phyloP scores from a whole-genome alignment of 1,284 basidiomycete species.

The Ganoderma sp. region DNA sequence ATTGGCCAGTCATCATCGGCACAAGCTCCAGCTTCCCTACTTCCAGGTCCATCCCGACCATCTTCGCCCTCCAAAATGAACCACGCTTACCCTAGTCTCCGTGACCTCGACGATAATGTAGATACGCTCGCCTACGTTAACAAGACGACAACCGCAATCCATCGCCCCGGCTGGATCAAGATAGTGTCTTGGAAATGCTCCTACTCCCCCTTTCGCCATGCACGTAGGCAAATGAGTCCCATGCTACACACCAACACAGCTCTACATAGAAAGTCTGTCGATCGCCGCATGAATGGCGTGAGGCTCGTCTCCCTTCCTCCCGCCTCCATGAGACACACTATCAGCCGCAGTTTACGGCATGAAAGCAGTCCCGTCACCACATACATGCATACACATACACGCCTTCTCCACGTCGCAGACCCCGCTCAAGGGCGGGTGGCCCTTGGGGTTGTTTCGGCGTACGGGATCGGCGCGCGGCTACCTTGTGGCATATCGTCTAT shows the following conservation, averaged over 20 bases:
- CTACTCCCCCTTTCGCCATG: not conserved
- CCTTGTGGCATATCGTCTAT: not conserved
- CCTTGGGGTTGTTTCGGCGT: no score
- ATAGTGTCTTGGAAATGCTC: no score
- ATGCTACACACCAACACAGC: not conserved
- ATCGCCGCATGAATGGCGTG: not conserved
- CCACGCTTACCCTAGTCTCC: not conserved
- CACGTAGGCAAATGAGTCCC: not conserved
- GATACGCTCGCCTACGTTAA: no score
- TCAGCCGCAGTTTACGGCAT: not conserved
- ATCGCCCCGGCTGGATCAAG: no score
- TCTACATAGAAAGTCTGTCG: not conserved
- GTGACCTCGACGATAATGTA: no score
- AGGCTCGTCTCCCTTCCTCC: not conserved
- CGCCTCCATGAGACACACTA: not conserved
- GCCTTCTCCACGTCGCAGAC: not conserved
- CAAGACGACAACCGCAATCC: no score
- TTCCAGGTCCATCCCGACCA: not conserved
- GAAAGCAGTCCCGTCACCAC: not conserved
- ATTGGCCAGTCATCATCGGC: not conserved
- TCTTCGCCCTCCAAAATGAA: not conserved
- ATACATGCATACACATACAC: not conserved
- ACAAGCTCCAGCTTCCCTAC: not conserved
- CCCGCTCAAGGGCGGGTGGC: not conserved
- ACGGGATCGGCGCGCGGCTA: constrained; percentile 2